Conservation (phyloP, 1,284 basidiomycete species). For the Flammula alnicola region DNA sequence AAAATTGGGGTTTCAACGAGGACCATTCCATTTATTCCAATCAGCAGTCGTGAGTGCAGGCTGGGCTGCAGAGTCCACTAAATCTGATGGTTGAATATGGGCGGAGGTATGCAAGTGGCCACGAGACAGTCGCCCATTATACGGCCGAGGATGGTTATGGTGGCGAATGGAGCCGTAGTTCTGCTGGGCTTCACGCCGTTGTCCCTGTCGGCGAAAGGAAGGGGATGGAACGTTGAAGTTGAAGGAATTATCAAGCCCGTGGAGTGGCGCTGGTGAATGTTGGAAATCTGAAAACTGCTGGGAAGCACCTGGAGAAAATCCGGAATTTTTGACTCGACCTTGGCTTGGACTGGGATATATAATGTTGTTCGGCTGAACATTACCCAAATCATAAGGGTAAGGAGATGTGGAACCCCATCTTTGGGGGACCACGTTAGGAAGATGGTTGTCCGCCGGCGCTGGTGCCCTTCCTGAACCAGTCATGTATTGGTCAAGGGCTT, state of each 20-base stretch:
- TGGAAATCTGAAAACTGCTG: conserved; percentile 14
- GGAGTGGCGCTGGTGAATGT: conserved; percentile 8
- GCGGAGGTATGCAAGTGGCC: conserved; percentile 17
- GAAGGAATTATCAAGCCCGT: conserved; percentile 11
- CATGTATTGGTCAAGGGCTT: conserved; percentile 58
- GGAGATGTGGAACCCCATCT: conserved; percentile 13
- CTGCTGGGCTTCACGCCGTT: conserved; percentile 20
- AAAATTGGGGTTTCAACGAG: conserved; percentile 10
- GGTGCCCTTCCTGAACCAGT: conserved; percentile 30
- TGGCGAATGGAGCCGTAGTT: conserved; percentile 13
- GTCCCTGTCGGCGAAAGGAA: conserved; percentile 25
- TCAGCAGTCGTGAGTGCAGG: conserved; percentile 8
- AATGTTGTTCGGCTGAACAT: conserved; percentile 3
- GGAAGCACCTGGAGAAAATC: conserved; percentile 12
- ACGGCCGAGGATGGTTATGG: conserved; percentile 16
- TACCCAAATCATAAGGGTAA: conserved; percentile 6
- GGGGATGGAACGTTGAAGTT: conserved; percentile 12
- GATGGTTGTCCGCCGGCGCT: conserved; percentile 8
- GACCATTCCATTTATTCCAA: conserved; percentile 16
- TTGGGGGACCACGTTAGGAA: conserved; percentile 14
- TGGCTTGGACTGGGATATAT: conserved; percentile 6
- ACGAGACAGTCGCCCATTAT: conserved; percentile 17
- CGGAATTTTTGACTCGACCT: conserved; percentile 13
- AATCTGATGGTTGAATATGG: conserved; percentile 14
- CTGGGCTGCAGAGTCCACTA: conserved; percentile 13